phyloP scores from a whole-genome alignment of 169 alveolate genomes.

The Plasmodium chabaudi region DNA sequence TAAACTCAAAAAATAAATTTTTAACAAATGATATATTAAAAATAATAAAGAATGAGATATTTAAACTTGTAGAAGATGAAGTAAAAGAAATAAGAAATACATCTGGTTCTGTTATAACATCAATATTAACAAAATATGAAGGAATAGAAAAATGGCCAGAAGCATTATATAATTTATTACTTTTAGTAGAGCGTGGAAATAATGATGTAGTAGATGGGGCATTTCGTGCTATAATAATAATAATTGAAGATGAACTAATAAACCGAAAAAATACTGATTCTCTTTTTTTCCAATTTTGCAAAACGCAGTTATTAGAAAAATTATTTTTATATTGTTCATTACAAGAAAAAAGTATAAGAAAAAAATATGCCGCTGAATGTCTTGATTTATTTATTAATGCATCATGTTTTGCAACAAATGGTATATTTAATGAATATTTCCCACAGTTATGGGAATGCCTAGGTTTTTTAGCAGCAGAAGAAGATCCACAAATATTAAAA shows the following conservation, averaged over 20 bases:
- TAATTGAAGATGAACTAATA: conserved; percentile 81
- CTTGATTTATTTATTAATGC: conserved; percentile 54
- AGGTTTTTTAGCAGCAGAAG: conserved; percentile 81
- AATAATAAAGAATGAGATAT: conserved; percentile 70
- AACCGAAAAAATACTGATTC: conserved; percentile 77
- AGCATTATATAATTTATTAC: conserved; percentile 80
- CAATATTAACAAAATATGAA: conserved; percentile 79
- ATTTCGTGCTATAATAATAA: conserved; percentile 79
- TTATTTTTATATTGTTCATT: conserved; percentile 67
- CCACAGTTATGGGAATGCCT: conserved; percentile 82
- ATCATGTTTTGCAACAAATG: conserved; percentile 61
- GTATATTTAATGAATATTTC: conserved; percentile 77
- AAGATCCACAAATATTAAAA: conserved; percentile 79
- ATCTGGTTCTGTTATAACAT: conserved; percentile 85
- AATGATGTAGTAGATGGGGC: conserved; percentile 85
- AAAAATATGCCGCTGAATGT: conserved; percentile 75
- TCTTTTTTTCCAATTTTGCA: conserved; percentile 79
- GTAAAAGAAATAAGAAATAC: conserved; percentile 80
- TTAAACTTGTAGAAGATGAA: conserved; percentile 74
- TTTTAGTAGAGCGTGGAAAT: conserved; percentile 79
- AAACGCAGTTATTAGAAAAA: conserved; percentile 64
- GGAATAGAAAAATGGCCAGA: conserved; percentile 83
- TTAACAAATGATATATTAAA: conserved; percentile 63
- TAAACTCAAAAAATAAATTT: conserved; percentile 77
- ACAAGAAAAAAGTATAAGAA: conserved; percentile 49